Evolutionary conservation across 2,329 filamentous ascomycete species (phyloP).

Genomic region (Fusarium mangiferae): DNA sequence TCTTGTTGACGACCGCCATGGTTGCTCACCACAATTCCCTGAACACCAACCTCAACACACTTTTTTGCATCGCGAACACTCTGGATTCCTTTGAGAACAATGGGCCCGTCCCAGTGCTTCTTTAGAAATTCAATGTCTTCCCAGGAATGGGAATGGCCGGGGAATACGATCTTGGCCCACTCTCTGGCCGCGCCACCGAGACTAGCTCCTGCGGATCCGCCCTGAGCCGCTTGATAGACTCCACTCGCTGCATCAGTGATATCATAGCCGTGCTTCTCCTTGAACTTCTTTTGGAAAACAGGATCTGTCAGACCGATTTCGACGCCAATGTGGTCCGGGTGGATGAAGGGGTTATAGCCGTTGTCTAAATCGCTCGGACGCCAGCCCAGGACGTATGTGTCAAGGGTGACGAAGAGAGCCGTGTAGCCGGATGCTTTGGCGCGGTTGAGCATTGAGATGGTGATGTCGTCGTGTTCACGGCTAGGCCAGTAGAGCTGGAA

Average conservation of each 20-base stretch:
- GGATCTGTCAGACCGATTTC: conserved; percentile 31
- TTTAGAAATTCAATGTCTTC: conserved; percentile 26
- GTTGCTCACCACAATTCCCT: conserved; percentile 30
- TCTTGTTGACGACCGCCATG: conserved; percentile 28
- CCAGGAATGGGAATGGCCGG: conserved; percentile 23
- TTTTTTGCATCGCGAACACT: conserved; percentile 23
- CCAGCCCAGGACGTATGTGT: conserved; percentile 17
- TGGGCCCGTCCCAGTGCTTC: conserved; percentile 23
- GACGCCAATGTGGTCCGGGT: conserved; percentile 27
- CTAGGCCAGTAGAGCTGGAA: conserved; percentile 32
- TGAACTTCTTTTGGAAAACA: conserved; percentile 26
- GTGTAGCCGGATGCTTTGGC: conserved; percentile 11
- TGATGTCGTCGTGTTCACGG: conserved; percentile 25
- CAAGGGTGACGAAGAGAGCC: conserved; percentile 6
- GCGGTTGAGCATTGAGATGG: conserved; percentile 8
- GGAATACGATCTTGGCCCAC: conserved; percentile 34
- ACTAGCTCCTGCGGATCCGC: conserved; percentile 14
- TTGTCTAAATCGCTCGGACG: conserved; percentile 21
- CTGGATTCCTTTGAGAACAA: conserved; percentile 27
- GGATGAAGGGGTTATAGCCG: conserved; percentile 30
- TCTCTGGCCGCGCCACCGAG: conserved; percentile 19
- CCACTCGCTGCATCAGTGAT: conserved; percentile 12
- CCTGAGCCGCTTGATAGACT: conserved; percentile 23
- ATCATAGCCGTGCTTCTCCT: conserved; percentile 17
- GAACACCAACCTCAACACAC: conserved; percentile 15